These are phyloP conservation scores for Umbelopsis isabellina DNA, from an alignment of 192 early-diverging fungal genomes.

Conservation along the genomic window DNA sequence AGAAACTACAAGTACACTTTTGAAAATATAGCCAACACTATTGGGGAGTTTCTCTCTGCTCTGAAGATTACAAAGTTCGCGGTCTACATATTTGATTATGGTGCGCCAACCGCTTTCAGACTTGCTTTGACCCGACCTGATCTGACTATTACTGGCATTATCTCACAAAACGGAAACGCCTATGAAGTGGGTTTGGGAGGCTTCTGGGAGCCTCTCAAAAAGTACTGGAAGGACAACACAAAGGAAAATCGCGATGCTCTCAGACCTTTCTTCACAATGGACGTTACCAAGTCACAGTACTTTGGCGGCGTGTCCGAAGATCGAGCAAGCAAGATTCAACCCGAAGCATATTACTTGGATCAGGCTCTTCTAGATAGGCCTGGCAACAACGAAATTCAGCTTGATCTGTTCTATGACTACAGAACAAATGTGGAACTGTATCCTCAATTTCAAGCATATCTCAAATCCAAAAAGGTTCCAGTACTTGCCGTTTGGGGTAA, in stretches of 20 bases:
- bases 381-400: constrained; percentile 25
- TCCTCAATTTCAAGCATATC: constrained; percentile 15
- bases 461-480: neutral
- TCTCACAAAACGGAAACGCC: constrained; percentile 29
- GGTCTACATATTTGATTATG: constrained; percentile 19
- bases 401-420: constrained; percentile 23
- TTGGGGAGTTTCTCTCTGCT: neutral
- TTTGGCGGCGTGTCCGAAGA: neutral
- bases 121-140: neutral
- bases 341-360: constrained; percentile 21
- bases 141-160: constrained; percentile 12
- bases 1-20: constrained; percentile 22
- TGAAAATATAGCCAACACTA: constrained; percentile 18
- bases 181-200: constrained; percentile 16
- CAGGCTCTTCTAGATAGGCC: constrained; percentile 13
- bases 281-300: constrained; percentile 21
- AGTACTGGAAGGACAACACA: neutral
- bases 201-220: constrained; percentile 5
- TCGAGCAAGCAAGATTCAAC: neutral
- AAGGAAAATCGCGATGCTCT: constrained; percentile 17
- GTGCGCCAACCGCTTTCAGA: constrained; percentile 16
- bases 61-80: neutral
- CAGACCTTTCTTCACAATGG: neutral
- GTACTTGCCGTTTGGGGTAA: constrained; percentile 15
- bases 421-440: constrained; percentile 18